A percentile compares a stretch with the other conserved stretches of the same genome.
Evolutionary conservation across 805 yeast genomes (phyloP).

Genomic region (Kazachstania kunashirensis): DNA sequence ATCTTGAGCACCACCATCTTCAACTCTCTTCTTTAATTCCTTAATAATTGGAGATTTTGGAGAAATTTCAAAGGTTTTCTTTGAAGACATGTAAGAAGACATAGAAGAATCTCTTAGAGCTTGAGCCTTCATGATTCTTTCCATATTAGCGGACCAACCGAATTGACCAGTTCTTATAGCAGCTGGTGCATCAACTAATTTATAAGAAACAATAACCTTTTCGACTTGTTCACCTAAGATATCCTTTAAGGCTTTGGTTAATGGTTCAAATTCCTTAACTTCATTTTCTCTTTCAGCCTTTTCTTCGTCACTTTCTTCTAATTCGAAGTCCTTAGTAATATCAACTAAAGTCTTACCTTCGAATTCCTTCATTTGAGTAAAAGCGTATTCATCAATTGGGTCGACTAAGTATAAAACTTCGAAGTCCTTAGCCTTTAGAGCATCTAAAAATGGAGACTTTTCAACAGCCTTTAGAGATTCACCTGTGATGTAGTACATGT

Average conservation of each 20-base stretch:
- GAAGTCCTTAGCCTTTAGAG: conserved; percentile 94
- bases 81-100: conserved; percentile 99
- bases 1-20: conserved; percentile 94
- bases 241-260: conserved; percentile 93
- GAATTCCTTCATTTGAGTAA: conserved; percentile 98
- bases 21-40: conserved; percentile 95
- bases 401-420: conserved; percentile 97
- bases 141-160: conserved; percentile 99
- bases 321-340: conserved; percentile 97
- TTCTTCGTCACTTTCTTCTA: conserved; percentile 98
- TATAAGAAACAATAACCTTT: conserved; percentile 97
- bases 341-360: conserved; percentile 99
- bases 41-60: conserved; percentile 91
- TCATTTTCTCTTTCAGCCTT: conserved; percentile 90
- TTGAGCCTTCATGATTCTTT: conserved; percentile 99
- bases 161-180: conserved; percentile 99
- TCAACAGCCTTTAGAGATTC: conserved; percentile 95
- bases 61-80: conserved; percentile 98
- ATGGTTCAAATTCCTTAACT: conserved; percentile 81
- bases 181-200: conserved; percentile 97
- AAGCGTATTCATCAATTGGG: conserved; percentile 99
- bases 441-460: conserved; percentile 98
- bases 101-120: conserved; percentile 97
- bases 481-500: conserved; percentile 98
- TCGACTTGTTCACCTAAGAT: conserved; percentile 97